Percentiles rank a stretch among this genome's conserved stretches.
Conservation (phyloP, 2,329 filamentous ascomycete species). For the Arthrobotrys megalospora region DNA sequence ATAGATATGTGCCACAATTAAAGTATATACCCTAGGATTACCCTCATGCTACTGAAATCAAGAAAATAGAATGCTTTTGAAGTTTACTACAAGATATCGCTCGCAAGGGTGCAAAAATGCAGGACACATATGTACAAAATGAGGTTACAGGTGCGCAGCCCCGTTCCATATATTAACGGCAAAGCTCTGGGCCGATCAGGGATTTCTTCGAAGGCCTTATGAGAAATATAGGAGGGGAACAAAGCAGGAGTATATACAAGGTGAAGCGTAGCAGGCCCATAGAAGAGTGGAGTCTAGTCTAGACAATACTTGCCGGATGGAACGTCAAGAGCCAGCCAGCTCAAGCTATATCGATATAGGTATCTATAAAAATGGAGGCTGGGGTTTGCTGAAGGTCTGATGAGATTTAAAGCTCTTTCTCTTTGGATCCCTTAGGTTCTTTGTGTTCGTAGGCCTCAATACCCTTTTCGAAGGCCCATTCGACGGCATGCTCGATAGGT, state of each 20-base stretch:
- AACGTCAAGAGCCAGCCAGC: no score
- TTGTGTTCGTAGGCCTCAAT: constrained; percentile 79
- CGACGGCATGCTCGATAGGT: constrained; percentile 91
- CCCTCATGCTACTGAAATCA: no score
- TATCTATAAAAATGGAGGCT: no score
- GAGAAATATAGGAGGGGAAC: background rate
- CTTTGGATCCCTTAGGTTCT: constrained; percentile 5
- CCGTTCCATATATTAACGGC: background rate
- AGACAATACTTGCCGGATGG: no score
- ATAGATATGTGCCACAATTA: background rate
- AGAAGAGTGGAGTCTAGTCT: no score
- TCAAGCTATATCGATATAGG: no score
- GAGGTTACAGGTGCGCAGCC: background rate
- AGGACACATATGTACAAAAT: background rate
- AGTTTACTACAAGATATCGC: no score
- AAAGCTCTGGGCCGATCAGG: background rate
- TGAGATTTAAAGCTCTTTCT: constrained; percentile 35
- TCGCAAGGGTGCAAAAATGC: no score
- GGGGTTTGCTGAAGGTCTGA: background rate
- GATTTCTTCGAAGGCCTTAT: background rate
- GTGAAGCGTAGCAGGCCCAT: background rate
- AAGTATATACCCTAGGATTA: no score
- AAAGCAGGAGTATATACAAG: background rate
- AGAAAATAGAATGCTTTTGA: no score
- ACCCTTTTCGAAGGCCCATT: constrained; percentile 88